A percentile compares a stretch with the other conserved stretches of the same genome.
These are phyloP conservation scores for Lachancea sp. DNA, from an alignment of 805 yeast species.

Conservation along the genomic window DNA sequence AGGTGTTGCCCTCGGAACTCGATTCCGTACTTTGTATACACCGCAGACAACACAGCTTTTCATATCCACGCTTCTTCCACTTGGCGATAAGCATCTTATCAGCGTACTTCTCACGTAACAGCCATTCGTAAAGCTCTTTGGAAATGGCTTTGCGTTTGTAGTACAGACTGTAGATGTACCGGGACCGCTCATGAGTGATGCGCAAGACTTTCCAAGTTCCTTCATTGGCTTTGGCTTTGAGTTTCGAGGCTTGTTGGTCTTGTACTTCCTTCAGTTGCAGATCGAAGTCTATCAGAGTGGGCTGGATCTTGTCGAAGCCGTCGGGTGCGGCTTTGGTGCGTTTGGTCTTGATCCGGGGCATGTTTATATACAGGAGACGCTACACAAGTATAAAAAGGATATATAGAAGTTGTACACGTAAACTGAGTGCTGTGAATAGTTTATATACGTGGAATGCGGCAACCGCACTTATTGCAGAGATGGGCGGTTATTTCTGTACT, in stretches of 20 bases:
- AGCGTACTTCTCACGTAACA: constrained; percentile 57
- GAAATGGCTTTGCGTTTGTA: constrained; percentile 66
- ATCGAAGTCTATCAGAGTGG: constrained; percentile 56
- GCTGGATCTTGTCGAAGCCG: constrained; percentile 64
- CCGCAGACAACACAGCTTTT: constrained; percentile 71
- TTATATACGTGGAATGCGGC: too few species aligned
- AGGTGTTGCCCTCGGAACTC: constrained; percentile 58
- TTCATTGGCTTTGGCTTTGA: constrained; percentile 47
- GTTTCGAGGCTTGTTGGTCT: constrained; percentile 32
- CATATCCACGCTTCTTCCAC: constrained; percentile 83
- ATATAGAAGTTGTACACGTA: too few species aligned
- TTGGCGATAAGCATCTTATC: constrained; percentile 73
- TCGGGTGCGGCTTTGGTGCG: constrained; percentile 52
- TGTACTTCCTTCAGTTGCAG: constrained; percentile 51
- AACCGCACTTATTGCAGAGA: too few species aligned
- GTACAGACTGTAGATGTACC: constrained; percentile 68
- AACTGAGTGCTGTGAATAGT: too few species aligned
- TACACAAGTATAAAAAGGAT: too few species aligned
- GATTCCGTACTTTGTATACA: constrained; percentile 60
- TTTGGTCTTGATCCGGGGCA: constrained; percentile 22
- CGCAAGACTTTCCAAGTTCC: constrained; percentile 64
- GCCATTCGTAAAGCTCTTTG: constrained; percentile 64
- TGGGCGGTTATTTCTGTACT: too few species aligned
- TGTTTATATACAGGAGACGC: neutral
- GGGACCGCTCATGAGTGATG: constrained; percentile 66